Base-by-base conservation (phyloP, 768 basidiomycete genomes). In the Cantharellus cinnabarinus region DNA sequence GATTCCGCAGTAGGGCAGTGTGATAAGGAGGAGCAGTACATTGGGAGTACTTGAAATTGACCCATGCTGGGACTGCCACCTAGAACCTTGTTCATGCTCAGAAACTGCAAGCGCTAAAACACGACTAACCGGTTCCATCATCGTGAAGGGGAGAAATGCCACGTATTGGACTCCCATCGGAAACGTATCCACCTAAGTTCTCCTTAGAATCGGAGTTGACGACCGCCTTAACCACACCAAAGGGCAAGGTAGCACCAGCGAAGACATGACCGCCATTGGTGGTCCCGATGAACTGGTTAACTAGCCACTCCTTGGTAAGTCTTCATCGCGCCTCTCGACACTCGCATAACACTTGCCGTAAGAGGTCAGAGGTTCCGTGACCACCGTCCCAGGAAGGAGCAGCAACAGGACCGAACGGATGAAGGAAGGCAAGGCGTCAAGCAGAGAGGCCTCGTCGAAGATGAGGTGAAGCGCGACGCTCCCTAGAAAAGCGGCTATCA, bases 181-280 rank as follows among this genome's bases (percentile, higher is more conserved):
- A 60, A 72, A 48, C 72, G 57, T 73, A 73, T 3, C 72, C 72
- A 0, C 71, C 72, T 59, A 72, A 71, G 71, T 73, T 79, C 64
- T 74, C 77, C 2, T 79, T 77, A 7, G 79, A 79, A 63, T 82
- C 78, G 0, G 80, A 81, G 64, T 83, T 80, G 75, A 81, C 76
- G 4, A 80, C 81, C 2, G 71, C 75, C 69, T 83, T 83, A 14
- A 77, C 74, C 80, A 82, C 79, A n/a, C 81, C 80, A 68, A 82
- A 80, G 2, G 81, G 81, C 29, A 80, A 64, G 2, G 79, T 81
- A 0, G 79, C 80, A 79, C 80, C 81, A 58, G 81, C 80, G 65
- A 82, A 82, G 5, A 77, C 76, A 68, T 83, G 79, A 0, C 81
- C 81, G 10, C 78, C 80, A 61, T 79, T 79, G 1, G 74, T 76